Percentiles rank a stretch among this genome's conserved stretches.
phyloP scores from a whole-genome alignment of 805 yeast genomes.

The Saturnispora saitoi region DNA sequence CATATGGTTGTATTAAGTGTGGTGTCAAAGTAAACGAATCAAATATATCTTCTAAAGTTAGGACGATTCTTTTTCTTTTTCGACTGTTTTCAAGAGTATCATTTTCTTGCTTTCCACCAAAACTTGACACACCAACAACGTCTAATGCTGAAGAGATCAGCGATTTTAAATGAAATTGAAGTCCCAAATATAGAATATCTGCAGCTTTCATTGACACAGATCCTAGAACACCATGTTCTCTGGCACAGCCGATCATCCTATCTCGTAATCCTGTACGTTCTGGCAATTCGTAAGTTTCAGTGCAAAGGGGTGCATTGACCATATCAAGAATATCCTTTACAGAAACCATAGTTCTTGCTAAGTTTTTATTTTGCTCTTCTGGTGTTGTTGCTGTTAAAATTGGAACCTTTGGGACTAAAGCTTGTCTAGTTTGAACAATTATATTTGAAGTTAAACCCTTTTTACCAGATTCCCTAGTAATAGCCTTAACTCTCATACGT shows the following conservation, averaged over 20 bases:
- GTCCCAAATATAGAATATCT: slow-evolving; percentile 71
- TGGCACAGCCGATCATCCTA: slow-evolving; percentile 69
- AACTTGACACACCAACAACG: slow-evolving; percentile 41
- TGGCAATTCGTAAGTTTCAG: slow-evolving; percentile 75
- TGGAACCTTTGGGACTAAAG: slow-evolving; percentile 79
- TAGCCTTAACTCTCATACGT: slow-evolving; percentile 72
- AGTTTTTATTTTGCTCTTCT: slow-evolving; percentile 11
- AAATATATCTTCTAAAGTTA: slow-evolving; percentile 59
- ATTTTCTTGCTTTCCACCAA: slow-evolving; percentile 13
- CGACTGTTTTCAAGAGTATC: neutral
- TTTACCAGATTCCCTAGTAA: slow-evolving; percentile 77
- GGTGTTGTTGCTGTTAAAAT: slow-evolving; percentile 42
- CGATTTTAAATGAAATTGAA: slow-evolving; percentile 71
- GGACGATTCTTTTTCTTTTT: slow-evolving; percentile 27
- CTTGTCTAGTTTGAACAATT: slow-evolving; percentile 61
- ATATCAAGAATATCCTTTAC: slow-evolving; percentile 88
- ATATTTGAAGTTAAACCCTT: slow-evolving; percentile 63
- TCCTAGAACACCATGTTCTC: slow-evolving; percentile 86
- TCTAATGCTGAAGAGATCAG: slow-evolving; percentile 70
- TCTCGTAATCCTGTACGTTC: slow-evolving; percentile 61
- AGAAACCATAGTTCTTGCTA: slow-evolving; percentile 60
- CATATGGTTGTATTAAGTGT: slow-evolving; percentile 58
- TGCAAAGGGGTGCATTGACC: slow-evolving; percentile 68
- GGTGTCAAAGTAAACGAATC: slow-evolving; percentile 60
- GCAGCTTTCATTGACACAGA: slow-evolving; percentile 67